phyloP scores from a whole-genome alignment of 2,329 filamentous ascomycete genomes.

The Aplosporella prunicola region DNA sequence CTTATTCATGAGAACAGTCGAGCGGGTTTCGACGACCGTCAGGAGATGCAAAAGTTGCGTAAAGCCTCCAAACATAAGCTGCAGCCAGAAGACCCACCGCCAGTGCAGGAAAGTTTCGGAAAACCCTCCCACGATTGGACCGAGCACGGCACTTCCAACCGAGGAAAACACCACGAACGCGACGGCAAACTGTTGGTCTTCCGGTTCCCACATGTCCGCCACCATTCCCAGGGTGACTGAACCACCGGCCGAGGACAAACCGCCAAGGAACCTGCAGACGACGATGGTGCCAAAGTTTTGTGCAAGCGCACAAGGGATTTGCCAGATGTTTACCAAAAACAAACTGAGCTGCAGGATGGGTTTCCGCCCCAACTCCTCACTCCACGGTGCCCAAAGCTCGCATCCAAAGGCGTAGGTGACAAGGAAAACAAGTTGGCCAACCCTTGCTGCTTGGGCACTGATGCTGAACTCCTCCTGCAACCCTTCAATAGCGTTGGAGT shows the following conservation, averaged over 20 bases:
- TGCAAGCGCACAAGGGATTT: constrained; percentile 38
- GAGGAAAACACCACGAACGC: constrained; percentile 51
- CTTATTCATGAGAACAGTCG: constrained; percentile 63
- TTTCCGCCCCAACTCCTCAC: constrained; percentile 46
- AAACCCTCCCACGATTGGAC: constrained; percentile 47
- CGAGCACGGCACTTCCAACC: constrained; percentile 46
- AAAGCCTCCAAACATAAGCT: constrained; percentile 64
- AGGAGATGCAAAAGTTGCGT: constrained; percentile 59
- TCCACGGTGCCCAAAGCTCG: constrained; percentile 47
- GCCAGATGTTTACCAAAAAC: constrained; percentile 47
- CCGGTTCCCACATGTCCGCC: constrained; percentile 51
- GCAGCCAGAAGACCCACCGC: constrained; percentile 73
- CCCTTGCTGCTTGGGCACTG: constrained; percentile 38
- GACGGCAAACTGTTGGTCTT: constrained; percentile 50
- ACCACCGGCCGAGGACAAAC: constrained; percentile 53
- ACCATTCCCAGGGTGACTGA: constrained; percentile 56
- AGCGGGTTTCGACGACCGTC: constrained; percentile 65
- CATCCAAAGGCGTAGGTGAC: constrained; percentile 43
- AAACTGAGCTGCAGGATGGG: constrained; percentile 43
- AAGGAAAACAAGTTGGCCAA: constrained; percentile 42
- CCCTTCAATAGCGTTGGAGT: constrained; percentile 37
- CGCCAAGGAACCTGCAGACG: constrained; percentile 40
- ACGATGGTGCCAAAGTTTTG: constrained; percentile 35
- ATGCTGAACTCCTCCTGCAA: constrained; percentile 40
- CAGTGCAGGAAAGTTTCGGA: constrained; percentile 44